Evolutionary conservation across 305 asterid genomes (phyloP).

Genomic region (Rubia peregrina): DNA sequence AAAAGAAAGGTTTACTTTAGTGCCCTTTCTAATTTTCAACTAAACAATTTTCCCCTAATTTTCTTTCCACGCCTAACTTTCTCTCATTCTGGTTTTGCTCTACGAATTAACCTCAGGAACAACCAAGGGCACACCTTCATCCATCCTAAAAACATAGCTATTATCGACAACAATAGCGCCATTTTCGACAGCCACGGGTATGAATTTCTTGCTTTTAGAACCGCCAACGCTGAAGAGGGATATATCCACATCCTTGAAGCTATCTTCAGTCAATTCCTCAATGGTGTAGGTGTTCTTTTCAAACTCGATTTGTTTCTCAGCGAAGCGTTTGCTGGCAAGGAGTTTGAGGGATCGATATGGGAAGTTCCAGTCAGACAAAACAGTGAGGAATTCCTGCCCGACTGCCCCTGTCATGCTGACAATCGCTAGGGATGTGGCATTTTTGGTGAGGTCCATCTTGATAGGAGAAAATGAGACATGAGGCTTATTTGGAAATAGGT

Average conservation of each 20-base stretch:
- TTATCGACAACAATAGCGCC: conserved; percentile 89
- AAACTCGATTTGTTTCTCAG: not conserved
- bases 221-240: conserved; percentile 73
- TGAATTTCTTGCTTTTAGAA: conserved; percentile 74
- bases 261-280: conserved; percentile 51
- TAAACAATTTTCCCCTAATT: no score
- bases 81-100: no score
- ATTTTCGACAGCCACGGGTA: conserved; percentile 64
- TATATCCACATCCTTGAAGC: conserved; percentile 62
- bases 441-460: conserved; percentile 71
- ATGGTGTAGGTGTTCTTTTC: conserved; percentile 28
- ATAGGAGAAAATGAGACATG: conserved; percentile 28
- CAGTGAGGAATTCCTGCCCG: conserved; percentile 90
- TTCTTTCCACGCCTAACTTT: no score
- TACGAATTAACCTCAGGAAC: conserved; percentile 47
- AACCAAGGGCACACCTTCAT: conserved; percentile 77
- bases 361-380: conserved; percentile 66
- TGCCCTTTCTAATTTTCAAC: no score
- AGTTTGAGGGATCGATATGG: not conserved
- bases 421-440: conserved; percentile 73
- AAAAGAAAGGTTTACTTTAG: no score
- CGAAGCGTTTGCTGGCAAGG: conserved; percentile 6
- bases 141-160: conserved; percentile 95
- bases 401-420: conserved; percentile 92
- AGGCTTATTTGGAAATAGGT: not conserved